Conservation (phyloP, 768 basidiomycete species). For the Auricularia cornea region DNA sequence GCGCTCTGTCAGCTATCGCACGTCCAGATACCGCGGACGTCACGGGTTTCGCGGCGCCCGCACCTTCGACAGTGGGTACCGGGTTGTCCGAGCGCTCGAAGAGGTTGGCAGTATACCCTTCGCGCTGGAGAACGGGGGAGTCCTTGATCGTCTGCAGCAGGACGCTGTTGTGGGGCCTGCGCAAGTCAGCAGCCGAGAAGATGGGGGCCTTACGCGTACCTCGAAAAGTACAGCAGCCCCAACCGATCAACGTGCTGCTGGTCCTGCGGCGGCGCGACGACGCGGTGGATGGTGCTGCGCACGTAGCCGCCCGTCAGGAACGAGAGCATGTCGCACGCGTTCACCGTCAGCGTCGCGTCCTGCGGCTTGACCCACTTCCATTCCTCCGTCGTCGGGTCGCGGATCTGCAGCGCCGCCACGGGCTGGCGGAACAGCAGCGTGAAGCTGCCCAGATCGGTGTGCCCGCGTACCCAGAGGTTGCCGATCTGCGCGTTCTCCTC, state of each 20-base stretch:
- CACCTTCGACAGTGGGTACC: slow-evolving; percentile 39
- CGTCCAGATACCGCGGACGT: no score
- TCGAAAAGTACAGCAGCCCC: slow-evolving; percentile 42
- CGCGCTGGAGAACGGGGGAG: slow-evolving; percentile 36
- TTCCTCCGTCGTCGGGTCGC: slow-evolving; percentile 34
- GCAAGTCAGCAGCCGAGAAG: neutral
- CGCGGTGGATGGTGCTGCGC: slow-evolving; percentile 33
- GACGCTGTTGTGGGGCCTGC: slow-evolving; percentile 38
- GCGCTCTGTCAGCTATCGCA: no score
- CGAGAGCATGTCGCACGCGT: slow-evolving; percentile 40
- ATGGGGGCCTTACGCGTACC: slow-evolving; percentile 17
- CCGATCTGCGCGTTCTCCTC: slow-evolving; percentile 32
- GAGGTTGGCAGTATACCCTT: slow-evolving; percentile 36
- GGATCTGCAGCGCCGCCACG: slow-evolving; percentile 46
- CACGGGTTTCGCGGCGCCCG: no score
- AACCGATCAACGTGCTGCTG: slow-evolving; percentile 44
- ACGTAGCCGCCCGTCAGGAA: slow-evolving; percentile 43
- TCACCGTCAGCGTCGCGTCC: slow-evolving; percentile 40
- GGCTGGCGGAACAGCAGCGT: slow-evolving; percentile 50
- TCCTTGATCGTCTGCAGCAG: slow-evolving; percentile 32
- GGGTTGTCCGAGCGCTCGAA: slow-evolving; percentile 35
- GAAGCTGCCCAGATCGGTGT: slow-evolving; percentile 43
- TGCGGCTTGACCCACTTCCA: slow-evolving; percentile 51
- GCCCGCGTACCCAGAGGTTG: slow-evolving; percentile 31
- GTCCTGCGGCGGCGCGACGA: slow-evolving; percentile 35